These are phyloP conservation scores for Pythium utonaiense DNA, from an alignment of 352 stramenopile species.

Conservation along the genomic window DNA sequence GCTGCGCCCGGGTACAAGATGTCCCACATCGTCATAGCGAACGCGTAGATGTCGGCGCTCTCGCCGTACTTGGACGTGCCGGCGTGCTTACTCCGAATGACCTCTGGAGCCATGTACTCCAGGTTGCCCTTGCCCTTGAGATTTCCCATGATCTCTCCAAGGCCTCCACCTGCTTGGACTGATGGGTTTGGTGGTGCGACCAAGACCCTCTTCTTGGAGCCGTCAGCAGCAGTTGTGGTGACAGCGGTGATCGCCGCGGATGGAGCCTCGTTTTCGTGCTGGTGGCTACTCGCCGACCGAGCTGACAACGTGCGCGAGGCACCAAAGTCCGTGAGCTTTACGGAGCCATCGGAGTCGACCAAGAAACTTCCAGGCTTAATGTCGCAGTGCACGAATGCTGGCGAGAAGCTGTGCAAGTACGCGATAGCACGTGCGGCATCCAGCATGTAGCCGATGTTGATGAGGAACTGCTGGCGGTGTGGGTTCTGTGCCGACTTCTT, in stretches of 20 bases:
- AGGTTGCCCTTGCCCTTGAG: constrained; percentile 2
- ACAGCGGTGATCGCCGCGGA: background rate
- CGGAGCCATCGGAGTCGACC: constrained; percentile 66
- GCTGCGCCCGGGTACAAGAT: constrained; percentile 36
- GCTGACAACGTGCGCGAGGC: constrained; percentile 38
- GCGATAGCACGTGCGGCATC: constrained; percentile 77
- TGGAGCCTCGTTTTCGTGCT: constrained; percentile 2
- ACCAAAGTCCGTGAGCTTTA: constrained; percentile 85
- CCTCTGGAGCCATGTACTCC: constrained; percentile 52
- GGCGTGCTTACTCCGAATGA: constrained; percentile 33
- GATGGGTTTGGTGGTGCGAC: constrained; percentile 44
- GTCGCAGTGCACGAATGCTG: constrained; percentile 73
- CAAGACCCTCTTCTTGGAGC: constrained; percentile 17
- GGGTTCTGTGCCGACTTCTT: constrained; percentile 67
- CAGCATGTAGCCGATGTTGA: constrained; percentile 84
- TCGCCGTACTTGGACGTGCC: constrained; percentile 31
- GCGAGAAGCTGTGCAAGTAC: constrained; percentile 83
- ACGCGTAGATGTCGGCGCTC: constrained; percentile 41
- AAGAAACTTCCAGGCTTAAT: constrained; percentile 89
- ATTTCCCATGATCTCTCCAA: constrained; percentile 23
- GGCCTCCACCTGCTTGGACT: constrained; percentile 34
- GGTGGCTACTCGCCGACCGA: constrained; percentile 12
- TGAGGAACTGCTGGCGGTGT: constrained; percentile 46
- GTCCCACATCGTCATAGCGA: constrained; percentile 54
- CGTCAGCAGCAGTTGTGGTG: background rate